Evolutionary conservation across 1,284 basidiomycete genomes (phyloP).

Genomic region (Ganoderma multipileum): DNA sequence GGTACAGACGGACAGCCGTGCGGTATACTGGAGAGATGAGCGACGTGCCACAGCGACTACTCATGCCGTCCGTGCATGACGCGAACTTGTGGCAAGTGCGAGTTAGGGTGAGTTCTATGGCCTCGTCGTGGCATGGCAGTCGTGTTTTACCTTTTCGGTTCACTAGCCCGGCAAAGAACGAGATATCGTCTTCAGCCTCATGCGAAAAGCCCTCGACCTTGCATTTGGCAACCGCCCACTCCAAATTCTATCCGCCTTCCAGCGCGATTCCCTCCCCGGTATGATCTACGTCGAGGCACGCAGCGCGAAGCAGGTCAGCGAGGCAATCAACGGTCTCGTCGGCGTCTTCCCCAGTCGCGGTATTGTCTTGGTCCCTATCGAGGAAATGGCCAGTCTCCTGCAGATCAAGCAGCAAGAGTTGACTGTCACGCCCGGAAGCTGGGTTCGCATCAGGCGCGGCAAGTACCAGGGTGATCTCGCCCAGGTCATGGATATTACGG

Average conservation of each 20-base stretch:
- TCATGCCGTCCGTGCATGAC: slow-evolving; percentile 98
- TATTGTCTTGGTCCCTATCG: slow-evolving; percentile 90
- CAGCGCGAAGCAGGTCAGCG: slow-evolving; percentile 85
- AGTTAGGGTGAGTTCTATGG: slow-evolving; percentile 74
- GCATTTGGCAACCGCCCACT: slow-evolving; percentile 82
- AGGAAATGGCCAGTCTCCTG: slow-evolving; percentile 97
- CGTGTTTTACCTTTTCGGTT: neutral
- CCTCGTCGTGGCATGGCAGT: neutral
- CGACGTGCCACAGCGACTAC: slow-evolving; percentile 91
- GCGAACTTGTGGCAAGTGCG: slow-evolving; percentile 96
- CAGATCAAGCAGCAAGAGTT: slow-evolving; percentile 96
- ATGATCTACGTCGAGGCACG: slow-evolving; percentile 97
- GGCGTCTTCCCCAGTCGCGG: slow-evolving; percentile 89
- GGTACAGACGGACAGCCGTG: slow-evolving; percentile 75
- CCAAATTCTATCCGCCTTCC: slow-evolving; percentile 91
- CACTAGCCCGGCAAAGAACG: slow-evolving; percentile 87
- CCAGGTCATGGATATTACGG: slow-evolving; percentile 92
- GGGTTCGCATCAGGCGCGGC: slow-evolving; percentile 95
- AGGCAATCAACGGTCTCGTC: slow-evolving; percentile 90
- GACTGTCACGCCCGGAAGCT: slow-evolving; percentile 86
- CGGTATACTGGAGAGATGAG: slow-evolving; percentile 92
- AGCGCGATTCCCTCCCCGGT: slow-evolving; percentile 93
- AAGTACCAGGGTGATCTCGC: slow-evolving; percentile 96
- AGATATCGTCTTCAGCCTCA: slow-evolving; percentile 92
- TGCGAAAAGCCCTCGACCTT: slow-evolving; percentile 88